Conservation (phyloP, 257 asterid genomes). For the Nyctanthes arbortristis region DNA sequence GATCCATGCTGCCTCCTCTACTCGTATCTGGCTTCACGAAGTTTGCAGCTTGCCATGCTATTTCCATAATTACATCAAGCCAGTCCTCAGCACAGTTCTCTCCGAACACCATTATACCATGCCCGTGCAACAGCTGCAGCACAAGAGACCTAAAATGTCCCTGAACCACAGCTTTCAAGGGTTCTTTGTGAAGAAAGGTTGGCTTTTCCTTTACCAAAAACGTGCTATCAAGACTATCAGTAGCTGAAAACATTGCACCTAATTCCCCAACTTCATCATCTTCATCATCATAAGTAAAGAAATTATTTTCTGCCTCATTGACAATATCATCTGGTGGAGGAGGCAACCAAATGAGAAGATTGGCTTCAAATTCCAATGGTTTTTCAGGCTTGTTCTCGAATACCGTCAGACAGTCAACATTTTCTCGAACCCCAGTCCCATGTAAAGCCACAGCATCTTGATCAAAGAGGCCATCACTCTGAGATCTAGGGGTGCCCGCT, state of each 20-base stretch:
- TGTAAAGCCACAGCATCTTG: constrained; percentile 54
- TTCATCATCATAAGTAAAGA: constrained; percentile 70
- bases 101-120: constrained; percentile 47
- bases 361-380: constrained; percentile 72
- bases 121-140: constrained; percentile 72
- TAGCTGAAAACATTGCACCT: constrained; percentile 38
- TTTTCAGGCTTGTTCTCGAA: constrained; percentile 43
- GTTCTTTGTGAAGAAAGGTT: constrained; percentile 46
- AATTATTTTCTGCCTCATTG: constrained; percentile 56
- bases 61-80: constrained; percentile 66
- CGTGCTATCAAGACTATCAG: constrained; percentile 36
- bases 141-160: constrained; percentile 96
- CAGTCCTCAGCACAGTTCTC: constrained; percentile 58
- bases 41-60: constrained; percentile 92
- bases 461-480: constrained; percentile 41
- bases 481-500: constrained; percentile 48
- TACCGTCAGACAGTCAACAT: constrained; percentile 36
- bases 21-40: constrained; percentile 89
- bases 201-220: constrained; percentile 50
- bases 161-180: constrained; percentile 55
- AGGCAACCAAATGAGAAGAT: constrained; percentile 79
- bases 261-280: constrained; percentile 76
- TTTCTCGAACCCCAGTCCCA: constrained; percentile 43
- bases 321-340: constrained; percentile 69
- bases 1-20: constrained; percentile 99